Evolutionary conservation across 768 basidiomycete genomes (phyloP), one percentile per base, ranked within the genome.

Genomic region (Basidioascus undulatus): DNA sequence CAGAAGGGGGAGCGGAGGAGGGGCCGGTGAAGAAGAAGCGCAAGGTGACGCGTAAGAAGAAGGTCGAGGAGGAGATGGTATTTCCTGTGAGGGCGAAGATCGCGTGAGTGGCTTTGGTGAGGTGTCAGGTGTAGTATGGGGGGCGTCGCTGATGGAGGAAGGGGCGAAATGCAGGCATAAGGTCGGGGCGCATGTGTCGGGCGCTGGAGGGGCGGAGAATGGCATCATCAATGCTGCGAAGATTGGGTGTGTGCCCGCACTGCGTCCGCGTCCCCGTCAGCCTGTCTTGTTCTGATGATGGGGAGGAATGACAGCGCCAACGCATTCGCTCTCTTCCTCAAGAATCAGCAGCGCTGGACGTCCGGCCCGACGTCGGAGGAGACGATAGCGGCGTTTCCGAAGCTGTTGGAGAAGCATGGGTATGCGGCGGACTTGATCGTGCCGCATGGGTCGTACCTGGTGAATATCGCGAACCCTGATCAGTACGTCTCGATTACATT

Each of bases 371-470:
- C 80, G 2, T 65, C 62, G 12, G 54, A 63, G 1, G 55, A 62
- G 11, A 70, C 65, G 1, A 63, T 80, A 9, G 41, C 56, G 2
- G 45, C 59, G 28, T 82, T 81, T 59, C 74, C 71, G 51, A 55
- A 59, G 24, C 63, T 71, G 18, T 63, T 81, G 68, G 49, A 59
- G 38, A 63, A 65, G 28, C 67, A 72, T 45, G 67, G 68, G 1
- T 83, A 83, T 52, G 59, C 66, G 1, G 57, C 67, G 4, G 58
- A 60, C n/a, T 57, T 74, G 44, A 63, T 83, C 1, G 58, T 86
- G 3, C 80, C 79, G 1, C 82, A 86, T 47, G 81, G 81, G 20
- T 81, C 71, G 48, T 84, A 83, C 53, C 65, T 87, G 24, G 67
- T 84, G 37, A 84, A 84, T 51, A 64, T 83, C 2, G 82, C 71